Evolutionary conservation across 2,329 filamentous ascomycete species (phyloP).

Genomic region (Mycocentrospora acerina): DNA sequence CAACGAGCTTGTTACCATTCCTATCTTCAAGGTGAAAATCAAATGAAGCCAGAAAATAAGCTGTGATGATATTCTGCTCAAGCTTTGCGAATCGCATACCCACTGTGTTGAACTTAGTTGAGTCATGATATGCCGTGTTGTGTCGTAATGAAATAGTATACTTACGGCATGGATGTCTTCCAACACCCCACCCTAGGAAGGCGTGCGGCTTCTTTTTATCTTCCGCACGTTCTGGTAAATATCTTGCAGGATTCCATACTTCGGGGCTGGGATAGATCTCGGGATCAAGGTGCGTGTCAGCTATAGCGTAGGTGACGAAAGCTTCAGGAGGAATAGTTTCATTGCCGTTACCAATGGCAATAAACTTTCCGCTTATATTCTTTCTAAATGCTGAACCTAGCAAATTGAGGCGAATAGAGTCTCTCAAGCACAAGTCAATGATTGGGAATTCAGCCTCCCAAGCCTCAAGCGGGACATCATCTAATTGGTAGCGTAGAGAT

Average conservation of each 20-base stretch:
- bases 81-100: constrained; percentile 54
- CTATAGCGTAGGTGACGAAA: constrained; percentile 50
- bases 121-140: too few species aligned
- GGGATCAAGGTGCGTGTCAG: constrained; percentile 54
- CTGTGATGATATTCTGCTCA: constrained; percentile 53
- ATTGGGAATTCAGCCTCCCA: constrained; percentile 60
- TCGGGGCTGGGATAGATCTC: constrained; percentile 52
- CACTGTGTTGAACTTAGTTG: constrained; percentile 14
- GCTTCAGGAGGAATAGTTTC: constrained; percentile 54
- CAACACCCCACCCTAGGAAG: constrained; percentile 43
- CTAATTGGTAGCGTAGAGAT: constrained; percentile 43
- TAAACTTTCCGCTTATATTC: constrained; percentile 50
- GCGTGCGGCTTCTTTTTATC: constrained; percentile 46
- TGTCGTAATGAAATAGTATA: constrained; percentile 5
- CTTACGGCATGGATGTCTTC: constrained; percentile 47
- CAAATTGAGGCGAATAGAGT: constrained; percentile 55
- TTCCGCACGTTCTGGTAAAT: constrained; percentile 50
- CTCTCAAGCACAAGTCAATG: constrained; percentile 55
- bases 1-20: constrained; percentile 34
- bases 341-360: constrained; percentile 47
- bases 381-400: constrained; percentile 54
- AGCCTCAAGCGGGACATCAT: constrained; percentile 51
- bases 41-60: constrained; percentile 53
- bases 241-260: constrained; percentile 55
- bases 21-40: constrained; percentile 49